Conservation (phyloP, 202 grass and related monocot genomes). For the Schoenoplectus tabernaemontani region DNA sequence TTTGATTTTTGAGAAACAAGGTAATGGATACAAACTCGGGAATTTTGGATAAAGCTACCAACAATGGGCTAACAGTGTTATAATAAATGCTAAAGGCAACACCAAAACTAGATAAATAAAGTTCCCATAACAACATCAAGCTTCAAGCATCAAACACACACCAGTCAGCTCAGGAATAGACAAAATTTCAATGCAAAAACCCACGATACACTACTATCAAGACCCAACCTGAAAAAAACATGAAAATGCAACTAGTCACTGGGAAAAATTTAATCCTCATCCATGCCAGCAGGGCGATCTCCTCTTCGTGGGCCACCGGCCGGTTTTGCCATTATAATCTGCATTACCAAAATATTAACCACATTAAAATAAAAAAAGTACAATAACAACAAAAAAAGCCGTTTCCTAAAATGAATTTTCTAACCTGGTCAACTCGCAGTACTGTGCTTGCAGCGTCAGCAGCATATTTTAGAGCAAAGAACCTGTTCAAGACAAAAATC, state of each 20-base stretch:
- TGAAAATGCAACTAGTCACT: not conserved
- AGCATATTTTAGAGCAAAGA: conserved; percentile 78
- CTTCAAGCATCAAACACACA: not conserved
- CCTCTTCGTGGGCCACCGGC: conserved; percentile 63
- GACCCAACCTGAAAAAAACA: not conserved
- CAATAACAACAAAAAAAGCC: not conserved
- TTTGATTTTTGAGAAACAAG: not conserved
- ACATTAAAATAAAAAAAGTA: not conserved
- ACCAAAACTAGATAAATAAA: conserved; percentile 25
- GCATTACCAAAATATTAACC: conserved; percentile 8
- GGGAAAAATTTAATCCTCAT: conserved; percentile 46
- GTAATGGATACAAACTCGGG: no score
- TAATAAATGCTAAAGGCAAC: not conserved
- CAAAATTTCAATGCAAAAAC: conserved; percentile 19
- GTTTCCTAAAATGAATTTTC: not conserved
- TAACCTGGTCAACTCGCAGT: conserved; percentile 86
- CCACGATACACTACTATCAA: conserved; percentile 3
- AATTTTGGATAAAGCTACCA: not conserved
- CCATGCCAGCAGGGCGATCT: conserved; percentile 39
- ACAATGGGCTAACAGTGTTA: not conserved
- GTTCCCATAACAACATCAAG: conserved; percentile 1
- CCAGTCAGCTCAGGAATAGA: not conserved
- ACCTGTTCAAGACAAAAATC: conserved; percentile 30
- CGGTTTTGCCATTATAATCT: conserved; percentile 97
- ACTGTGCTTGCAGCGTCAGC: conserved; percentile 73